Evolutionary conservation across 345 rosid genomes (phyloP).

Genomic region (Aquilaria sinensis): DNA sequence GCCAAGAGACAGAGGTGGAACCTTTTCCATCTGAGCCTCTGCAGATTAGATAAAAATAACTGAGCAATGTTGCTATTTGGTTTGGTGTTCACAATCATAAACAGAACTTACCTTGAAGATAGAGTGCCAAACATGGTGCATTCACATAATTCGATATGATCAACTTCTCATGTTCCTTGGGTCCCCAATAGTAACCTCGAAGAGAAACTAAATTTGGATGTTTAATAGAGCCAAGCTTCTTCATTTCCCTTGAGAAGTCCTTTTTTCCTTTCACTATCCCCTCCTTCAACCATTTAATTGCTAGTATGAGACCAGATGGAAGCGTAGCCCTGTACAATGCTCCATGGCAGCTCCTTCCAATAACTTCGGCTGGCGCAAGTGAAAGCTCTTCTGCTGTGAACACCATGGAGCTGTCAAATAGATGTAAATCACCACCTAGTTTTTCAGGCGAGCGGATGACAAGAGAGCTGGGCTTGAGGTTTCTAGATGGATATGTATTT

Average conservation of each 20-base stretch:
- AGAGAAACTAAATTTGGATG: slow-evolving; percentile 85
- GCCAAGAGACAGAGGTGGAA: slow-evolving; percentile 50
- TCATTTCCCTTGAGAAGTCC: slow-evolving; percentile 83
- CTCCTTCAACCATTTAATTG: slow-evolving; percentile 81
- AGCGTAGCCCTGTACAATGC: slow-evolving; percentile 67
- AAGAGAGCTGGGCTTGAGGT: slow-evolving; percentile 23
- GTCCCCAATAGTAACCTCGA: slow-evolving; percentile 85
- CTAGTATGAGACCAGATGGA: slow-evolving; percentile 48
- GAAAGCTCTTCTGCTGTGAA: slow-evolving; percentile 84
- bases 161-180: slow-evolving; percentile 78
- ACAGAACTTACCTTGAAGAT: slow-evolving; percentile 64
- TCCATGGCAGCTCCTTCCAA: slow-evolving; percentile 91
- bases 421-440: slow-evolving; percentile 66
- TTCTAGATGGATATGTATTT: slow-evolving; percentile 44
- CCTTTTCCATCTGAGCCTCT: slow-evolving; percentile 43
- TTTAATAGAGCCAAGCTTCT: slow-evolving; percentile 77
- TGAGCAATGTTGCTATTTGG: background rate
- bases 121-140: slow-evolving; percentile 58
- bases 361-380: slow-evolving; percentile 77
- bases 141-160: slow-evolving; percentile 56
- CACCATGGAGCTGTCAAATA: slow-evolving; percentile 51
- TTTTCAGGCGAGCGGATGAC: slow-evolving; percentile 57
- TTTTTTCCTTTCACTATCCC: slow-evolving; percentile 77
- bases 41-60: slow-evolving; percentile 23
- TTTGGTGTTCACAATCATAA: too few species aligned